A percentile compares a stretch with the other conserved stretches of the same genome.
Evolutionary conservation across 306 rosid species (phyloP).

Genomic region (Carpinus fangiana): DNA sequence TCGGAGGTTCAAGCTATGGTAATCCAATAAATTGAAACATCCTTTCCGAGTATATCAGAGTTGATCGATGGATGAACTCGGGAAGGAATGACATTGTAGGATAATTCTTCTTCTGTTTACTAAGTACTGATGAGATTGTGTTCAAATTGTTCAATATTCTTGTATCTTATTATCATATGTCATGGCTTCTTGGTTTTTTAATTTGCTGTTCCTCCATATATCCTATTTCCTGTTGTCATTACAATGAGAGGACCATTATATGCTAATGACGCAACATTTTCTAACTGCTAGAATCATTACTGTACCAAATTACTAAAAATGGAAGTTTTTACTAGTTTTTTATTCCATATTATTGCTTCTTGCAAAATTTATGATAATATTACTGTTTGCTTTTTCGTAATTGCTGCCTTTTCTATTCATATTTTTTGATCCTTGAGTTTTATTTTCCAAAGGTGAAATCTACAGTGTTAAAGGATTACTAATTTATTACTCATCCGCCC

Average conservation of each 20-base stretch:
- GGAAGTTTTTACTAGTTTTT: slow-evolving; percentile 24
- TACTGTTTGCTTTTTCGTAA: slow-evolving; percentile 26
- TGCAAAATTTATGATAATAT: slow-evolving; percentile 7
- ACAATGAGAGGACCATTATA: slow-evolving; percentile 34
- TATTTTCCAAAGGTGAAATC: slow-evolving; percentile 41
- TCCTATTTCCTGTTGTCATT: slow-evolving; percentile 23
- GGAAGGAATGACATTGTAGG: slow-evolving; percentile 28
- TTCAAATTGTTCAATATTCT: slow-evolving; percentile 25
- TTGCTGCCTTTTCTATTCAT: slow-evolving; percentile 21
- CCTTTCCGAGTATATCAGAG: slow-evolving; percentile 33
- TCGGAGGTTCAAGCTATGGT: slow-evolving; percentile 78
- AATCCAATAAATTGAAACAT: slow-evolving; percentile 62
- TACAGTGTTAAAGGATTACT: slow-evolving; percentile 40
- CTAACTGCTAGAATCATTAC: slow-evolving; percentile 29
- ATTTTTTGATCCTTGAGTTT: slow-evolving; percentile 9
- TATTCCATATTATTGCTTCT: no score
- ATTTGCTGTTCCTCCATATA: slow-evolving; percentile 16
- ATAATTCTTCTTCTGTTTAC: slow-evolving; percentile 29
- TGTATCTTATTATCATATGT: slow-evolving; percentile 36
- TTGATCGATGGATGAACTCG: slow-evolving; percentile 26
- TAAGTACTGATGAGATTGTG: slow-evolving; percentile 2
- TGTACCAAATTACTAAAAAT: slow-evolving; percentile 32
- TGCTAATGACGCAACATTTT: slow-evolving; percentile 23
- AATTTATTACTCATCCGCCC: no score
- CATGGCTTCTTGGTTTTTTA: slow-evolving; percentile 5